Evolutionary conservation across 306 rosid genomes (phyloP), one percentile per base, ranked within the genome.

Genomic region (Adenanthera pavonina): DNA sequence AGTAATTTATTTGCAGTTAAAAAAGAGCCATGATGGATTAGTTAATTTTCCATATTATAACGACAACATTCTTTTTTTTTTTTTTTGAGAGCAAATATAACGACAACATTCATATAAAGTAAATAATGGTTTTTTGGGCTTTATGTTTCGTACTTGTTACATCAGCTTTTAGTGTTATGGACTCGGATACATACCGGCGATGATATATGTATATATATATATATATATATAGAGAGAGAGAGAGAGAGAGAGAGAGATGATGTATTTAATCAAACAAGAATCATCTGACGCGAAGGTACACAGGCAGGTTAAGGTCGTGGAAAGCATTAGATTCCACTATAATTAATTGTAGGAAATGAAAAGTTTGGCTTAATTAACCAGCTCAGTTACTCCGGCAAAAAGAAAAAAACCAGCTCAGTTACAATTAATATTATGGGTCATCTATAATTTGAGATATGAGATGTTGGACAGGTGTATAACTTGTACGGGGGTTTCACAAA

Each of bases 271-370:
- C 20, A 6, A 46, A 69, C 17, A 19, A 34, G 43, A 34, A 51
- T 15, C 44, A 51, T 51, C 33, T 73, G 77, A 53, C 48, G 47
- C 64, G 35, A 52, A 72, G 77, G 48, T n/a, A 4, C 2, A 17
- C 34, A 35, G 9, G 9, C 19, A 19, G 20, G 15, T 74, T 74
- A 53, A 53, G 34, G 51, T 54, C 36, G 49, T 38, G 78, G 19
- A 75, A 77, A 77, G 65, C 62, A 48, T 77, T 51, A 78, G 81
- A 78, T 52, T 67, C 65, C 43, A 14, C n/a, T 8, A 40, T 25
- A 3, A 51, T 35, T 64, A 62, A 25, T 11, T 7, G 36, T 30
- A 1, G 38, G 35, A 48, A 38, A 60, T 25, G 44, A 77, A 56
- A 64, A 1, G 19, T 3, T 34, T 33, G 34, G 34, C 6, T 30